These are phyloP conservation scores for Tuber magnatum DNA, from an alignment of 495 filamentous ascomycete genomes.

Conservation along the genomic window DNA sequence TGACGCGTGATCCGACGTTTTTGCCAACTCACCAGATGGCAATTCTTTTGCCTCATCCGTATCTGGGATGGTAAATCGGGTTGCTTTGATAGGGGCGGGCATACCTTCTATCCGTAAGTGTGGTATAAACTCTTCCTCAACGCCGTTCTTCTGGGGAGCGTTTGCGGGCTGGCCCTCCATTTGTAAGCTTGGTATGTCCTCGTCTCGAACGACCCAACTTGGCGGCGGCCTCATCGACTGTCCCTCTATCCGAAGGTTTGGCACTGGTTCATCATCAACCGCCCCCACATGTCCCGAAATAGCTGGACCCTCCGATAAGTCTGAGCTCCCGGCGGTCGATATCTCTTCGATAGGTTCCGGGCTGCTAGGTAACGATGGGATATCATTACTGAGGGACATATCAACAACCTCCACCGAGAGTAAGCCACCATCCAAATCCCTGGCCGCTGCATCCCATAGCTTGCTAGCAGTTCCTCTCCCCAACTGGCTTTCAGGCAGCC, in stretches of 20 bases:
- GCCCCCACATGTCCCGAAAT: neutral
- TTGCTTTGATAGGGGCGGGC: neutral
- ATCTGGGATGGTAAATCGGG: neutral
- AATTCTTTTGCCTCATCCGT: neutral
- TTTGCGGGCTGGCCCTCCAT: neutral
- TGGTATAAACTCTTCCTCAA: neutral
- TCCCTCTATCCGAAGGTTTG: neutral
- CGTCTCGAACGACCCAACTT: neutral
- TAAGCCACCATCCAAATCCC: slow-evolving; percentile 56
- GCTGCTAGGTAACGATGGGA: slow-evolving; percentile 29
- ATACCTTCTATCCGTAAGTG: neutral
- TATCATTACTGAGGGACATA: slow-evolving; percentile 44
- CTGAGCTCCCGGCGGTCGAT: neutral
- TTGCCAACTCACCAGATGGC: neutral
- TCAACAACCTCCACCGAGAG: slow-evolving; percentile 55
- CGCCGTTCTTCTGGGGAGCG: neutral
- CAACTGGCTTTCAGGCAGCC: slow-evolving; percentile 12
- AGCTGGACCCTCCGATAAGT: neutral
- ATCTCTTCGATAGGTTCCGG: neutral
- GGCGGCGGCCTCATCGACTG: neutral
- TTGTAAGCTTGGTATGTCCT: neutral
- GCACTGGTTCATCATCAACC: neutral
- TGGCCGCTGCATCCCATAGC: slow-evolving; percentile 63
- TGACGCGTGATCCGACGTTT: neutral
- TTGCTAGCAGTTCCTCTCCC: slow-evolving; percentile 37